A percentile compares a stretch with the other conserved stretches of the same genome.
Conservation (phyloP, 1,139 yeast species). For the Diutina catenulata region DNA sequence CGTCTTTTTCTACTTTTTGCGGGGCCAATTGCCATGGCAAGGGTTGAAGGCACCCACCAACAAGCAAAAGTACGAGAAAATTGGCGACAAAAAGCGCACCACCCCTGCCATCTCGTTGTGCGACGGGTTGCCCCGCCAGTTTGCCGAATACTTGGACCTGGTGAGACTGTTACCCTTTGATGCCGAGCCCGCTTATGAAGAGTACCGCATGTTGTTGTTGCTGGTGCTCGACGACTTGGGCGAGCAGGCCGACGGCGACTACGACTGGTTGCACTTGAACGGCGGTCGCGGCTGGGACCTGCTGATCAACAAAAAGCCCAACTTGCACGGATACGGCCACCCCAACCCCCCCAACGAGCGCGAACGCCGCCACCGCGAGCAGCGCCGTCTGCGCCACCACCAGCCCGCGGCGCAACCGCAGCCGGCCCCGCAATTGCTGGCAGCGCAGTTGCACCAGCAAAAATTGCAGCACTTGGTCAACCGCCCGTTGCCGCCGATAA, state of each 20-base stretch:
- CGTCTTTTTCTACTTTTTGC: conserved; percentile 83
- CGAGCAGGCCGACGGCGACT: conserved; percentile 71
- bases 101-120: conserved; percentile 72
- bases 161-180: conserved; percentile 82
- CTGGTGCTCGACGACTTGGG: conserved; percentile 63
- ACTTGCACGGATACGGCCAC: conserved; percentile 82
- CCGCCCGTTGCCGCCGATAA: conserved; percentile 40
- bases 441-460: conserved; percentile 38
- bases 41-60: conserved; percentile 97
- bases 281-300: conserved; percentile 92
- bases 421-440: conserved; percentile 18
- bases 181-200: conserved; percentile 90
- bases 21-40: conserved; percentile 98
- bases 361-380: conserved; percentile 27
- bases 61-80: conserved; percentile 91
- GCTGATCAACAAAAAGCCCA: conserved; percentile 71
- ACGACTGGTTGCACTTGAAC: conserved; percentile 91
- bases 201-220: conserved; percentile 63
- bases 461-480: conserved; percentile 40
- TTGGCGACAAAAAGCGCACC: conserved; percentile 87
- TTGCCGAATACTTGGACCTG: conserved; percentile 74
- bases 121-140: conserved; percentile 74
- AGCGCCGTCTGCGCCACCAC: conserved; percentile 11
- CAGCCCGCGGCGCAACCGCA: conserved; percentile 6
- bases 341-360: conserved; percentile 43